These are phyloP conservation scores for Juglanconis sp. DNA, from an alignment of 2,329 filamentous ascomycete genomes.

Conservation along the genomic window DNA sequence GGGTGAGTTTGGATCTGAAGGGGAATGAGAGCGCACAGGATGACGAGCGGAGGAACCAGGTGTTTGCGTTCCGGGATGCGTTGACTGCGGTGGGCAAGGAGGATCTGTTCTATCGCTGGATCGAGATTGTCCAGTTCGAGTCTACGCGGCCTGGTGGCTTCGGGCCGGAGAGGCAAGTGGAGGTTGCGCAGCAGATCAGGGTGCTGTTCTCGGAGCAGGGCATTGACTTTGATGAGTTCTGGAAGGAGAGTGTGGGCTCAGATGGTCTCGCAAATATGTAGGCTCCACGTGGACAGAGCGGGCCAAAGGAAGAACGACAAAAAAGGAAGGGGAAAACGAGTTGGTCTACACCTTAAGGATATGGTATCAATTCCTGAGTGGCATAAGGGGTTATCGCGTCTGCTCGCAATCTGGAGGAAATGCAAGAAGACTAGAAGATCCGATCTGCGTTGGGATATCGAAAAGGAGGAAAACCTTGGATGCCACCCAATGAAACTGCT, in stretches of 20 bases:
- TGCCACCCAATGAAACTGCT: not conserved
- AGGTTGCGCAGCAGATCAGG: constrained; percentile 70
- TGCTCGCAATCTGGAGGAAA: not conserved
- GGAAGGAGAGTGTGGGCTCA: constrained; percentile 59
- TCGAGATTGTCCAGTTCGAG: constrained; percentile 88
- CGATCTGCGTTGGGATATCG: not conserved
- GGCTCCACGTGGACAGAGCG: not conserved
- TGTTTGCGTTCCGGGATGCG: constrained; percentile 76
- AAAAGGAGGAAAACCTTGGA: not conserved
- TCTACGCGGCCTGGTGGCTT: constrained; percentile 76
- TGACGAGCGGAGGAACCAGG: constrained; percentile 66
- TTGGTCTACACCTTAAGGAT: not conserved
- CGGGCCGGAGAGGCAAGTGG: constrained; percentile 67
- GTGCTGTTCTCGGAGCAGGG: constrained; percentile 70
- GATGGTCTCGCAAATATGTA: constrained; percentile 31
- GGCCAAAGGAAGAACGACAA: too few relatives aligned
- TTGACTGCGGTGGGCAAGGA: constrained; percentile 78
- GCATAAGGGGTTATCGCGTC: not conserved
- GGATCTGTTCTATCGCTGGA: constrained; percentile 85
- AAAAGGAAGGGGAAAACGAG: not conserved
- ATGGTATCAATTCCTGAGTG: not conserved
- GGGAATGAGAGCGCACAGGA: constrained; percentile 45
- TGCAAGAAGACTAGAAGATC: not conserved
- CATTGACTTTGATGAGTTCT: constrained; percentile 80
- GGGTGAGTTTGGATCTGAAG: constrained; percentile 64